Evolutionary conservation across 805 yeast species (phyloP), one percentile per base, ranked within the genome.

Genomic region (Candida methanosorbosa): DNA sequence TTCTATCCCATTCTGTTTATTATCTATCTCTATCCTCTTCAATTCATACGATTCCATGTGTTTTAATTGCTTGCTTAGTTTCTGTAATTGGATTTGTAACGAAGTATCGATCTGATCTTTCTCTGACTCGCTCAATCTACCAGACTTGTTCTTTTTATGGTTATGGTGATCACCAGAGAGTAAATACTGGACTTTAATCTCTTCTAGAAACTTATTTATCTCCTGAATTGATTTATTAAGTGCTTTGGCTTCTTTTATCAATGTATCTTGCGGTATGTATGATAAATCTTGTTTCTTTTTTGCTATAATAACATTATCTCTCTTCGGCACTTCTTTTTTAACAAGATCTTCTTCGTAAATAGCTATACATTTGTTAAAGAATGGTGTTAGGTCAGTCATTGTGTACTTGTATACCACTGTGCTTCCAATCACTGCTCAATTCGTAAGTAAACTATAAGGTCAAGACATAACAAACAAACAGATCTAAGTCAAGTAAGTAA

Each of bases 61-160:
- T 38, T 68, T 70, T 31, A 73, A 61, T 46, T 73, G 68, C 38
- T 70, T 72, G 39, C 66, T 66, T 42, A 72, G 59, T 37, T 66
- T 65, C 42, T 72, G 78, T 30, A 76, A 44, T 46, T 72, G 70
- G 18, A 66, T 45, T 37, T 73, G 65, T 29, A 74, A 61, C 38
- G 74, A 75, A 32, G 72, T 68, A 42, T 76, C 82, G 17, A 77
- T 63, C 25, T 65, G 63, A 39, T 74, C 54, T 33, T 50, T 56
- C 27, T 47, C 52, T 4, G 29, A 12, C 20, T 52, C 59, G 1
- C 50, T 34, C 11, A 52, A 32, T 15, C 35, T 42, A 24, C 43
- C 48, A 3, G 56, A 51, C 27, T 44, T 40, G 17, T 20, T 29
- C 18, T 11, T 45, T 53, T 13, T 30, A 23, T 13, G 18, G 29